phyloP scores from a whole-genome alignment of 306 rosid species.

The Rosa multiflora region DNA sequence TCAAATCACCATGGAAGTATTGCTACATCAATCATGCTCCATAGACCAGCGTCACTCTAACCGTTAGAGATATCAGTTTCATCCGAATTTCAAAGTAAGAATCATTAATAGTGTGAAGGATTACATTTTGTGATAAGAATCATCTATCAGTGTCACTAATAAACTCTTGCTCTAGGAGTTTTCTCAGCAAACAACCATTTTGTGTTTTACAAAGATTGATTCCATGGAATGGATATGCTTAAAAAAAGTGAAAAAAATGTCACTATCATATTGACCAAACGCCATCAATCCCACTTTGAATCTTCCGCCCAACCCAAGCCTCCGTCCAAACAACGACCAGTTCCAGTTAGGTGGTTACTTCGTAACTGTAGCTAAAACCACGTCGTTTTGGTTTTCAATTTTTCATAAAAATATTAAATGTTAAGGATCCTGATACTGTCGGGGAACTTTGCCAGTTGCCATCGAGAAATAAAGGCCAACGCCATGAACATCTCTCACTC shows the following conservation, averaged over 20 bases:
- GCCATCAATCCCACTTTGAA: neutral
- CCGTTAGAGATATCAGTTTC: too few relatives aligned
- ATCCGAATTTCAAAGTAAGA: neutral
- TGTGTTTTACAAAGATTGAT: too few relatives aligned
- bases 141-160: neutral
- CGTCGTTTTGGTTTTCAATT: neutral
- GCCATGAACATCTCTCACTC: too few relatives aligned
- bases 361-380: neutral
- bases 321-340: slow-evolving; percentile 1
- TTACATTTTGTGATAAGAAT: neutral
- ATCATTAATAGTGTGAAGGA: too few relatives aligned
- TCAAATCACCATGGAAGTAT: too few relatives aligned
- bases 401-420: neutral
- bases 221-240: neutral
- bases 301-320: neutral
- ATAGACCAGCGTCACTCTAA: too few relatives aligned
- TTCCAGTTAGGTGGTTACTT: neutral
- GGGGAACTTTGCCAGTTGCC: neutral
- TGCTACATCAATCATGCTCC: too few relatives aligned
- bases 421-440: neutral
- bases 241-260: neutral
- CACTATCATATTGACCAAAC: neutral
- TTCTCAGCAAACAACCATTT: neutral
- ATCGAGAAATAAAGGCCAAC: neutral
- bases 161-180: neutral